phyloP scores from a whole-genome alignment of 192 early-diverging fungal genomes.

The Backusella parvicylindrica region DNA sequence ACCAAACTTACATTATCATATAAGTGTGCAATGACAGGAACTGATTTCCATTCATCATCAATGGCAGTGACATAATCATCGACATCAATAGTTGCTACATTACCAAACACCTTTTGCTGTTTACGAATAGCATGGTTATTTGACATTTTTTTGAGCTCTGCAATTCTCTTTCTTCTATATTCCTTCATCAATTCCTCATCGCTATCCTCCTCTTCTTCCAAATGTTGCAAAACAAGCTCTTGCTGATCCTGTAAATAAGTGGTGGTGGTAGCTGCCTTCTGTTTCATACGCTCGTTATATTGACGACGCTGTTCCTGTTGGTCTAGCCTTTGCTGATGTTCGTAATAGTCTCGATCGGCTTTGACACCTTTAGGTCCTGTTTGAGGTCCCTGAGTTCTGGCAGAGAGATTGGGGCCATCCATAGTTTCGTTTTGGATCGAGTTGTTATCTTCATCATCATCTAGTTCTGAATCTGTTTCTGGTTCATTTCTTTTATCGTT shows the following conservation, averaged over 20 bases:
- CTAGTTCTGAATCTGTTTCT: background rate
- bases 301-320: conserved; percentile 22
- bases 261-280: conserved; percentile 45
- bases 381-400: conserved; percentile 27
- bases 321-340: conserved; percentile 31
- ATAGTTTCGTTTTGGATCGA: background rate
- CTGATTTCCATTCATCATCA: conserved; percentile 46
- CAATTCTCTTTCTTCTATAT: conserved; percentile 30
- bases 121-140: conserved; percentile 16
- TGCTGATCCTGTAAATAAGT: conserved; percentile 35
- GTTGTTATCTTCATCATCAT: background rate
- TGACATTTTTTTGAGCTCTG: conserved; percentile 33
- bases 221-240: conserved; percentile 19
- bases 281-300: conserved; percentile 42
- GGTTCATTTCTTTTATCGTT: conserved; percentile 7
- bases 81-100: conserved; percentile 41
- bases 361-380: conserved; percentile 60
- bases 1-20: conserved; percentile 42
- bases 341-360: conserved; percentile 49
- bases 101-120: conserved; percentile 43
- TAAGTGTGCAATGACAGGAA: conserved; percentile 50
- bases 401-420: background rate
- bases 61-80: conserved; percentile 47
- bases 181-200: conserved; percentile 19
- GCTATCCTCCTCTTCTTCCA: conserved; percentile 33